Conservation (phyloP, 2,329 filamentous ascomycete species). For the Teratosphaeria epicoccoides region DNA sequence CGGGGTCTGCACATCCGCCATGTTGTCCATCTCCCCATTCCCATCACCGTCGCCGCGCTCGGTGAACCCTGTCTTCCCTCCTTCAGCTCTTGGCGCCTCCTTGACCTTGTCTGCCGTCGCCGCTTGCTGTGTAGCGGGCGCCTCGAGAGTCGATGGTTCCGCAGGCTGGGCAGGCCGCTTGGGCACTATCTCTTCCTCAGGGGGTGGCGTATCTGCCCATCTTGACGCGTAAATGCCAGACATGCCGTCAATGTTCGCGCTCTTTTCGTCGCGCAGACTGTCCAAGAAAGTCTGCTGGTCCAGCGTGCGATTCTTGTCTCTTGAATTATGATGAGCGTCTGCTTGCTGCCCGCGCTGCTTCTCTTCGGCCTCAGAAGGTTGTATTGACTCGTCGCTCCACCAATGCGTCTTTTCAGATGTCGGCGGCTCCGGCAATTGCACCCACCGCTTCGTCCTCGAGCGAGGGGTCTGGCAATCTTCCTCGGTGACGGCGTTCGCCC, state of each 20-base stretch:
- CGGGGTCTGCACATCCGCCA: constrained; percentile 1
- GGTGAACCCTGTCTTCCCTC: not conserved
- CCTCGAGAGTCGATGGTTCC: not conserved
- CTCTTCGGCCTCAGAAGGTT: constrained; percentile 38
- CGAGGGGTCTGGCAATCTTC: constrained; percentile 19
- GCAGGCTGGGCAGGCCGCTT: not conserved
- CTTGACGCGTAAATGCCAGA: constrained; percentile 20
- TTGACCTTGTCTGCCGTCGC: not conserved
- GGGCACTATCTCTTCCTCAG: not conserved
- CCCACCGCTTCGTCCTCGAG: constrained; percentile 24
- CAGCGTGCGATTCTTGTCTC: constrained; percentile 37
- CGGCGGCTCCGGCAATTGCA: constrained; percentile 36
- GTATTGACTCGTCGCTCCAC: constrained; percentile 69
- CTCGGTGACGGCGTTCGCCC: constrained; percentile 7
- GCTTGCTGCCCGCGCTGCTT: constrained; percentile 6
- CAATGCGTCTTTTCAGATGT: constrained; percentile 69
- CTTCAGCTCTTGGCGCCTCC: not conserved
- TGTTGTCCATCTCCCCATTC: not conserved
- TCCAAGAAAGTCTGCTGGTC: constrained; percentile 42
- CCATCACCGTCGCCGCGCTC: not conserved
- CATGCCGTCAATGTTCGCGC: constrained; percentile 23
- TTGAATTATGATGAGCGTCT: constrained; percentile 28
- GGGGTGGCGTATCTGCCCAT: constrained; percentile 8
- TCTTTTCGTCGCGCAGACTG: constrained; percentile 30
- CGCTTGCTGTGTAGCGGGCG: not conserved